Conservation (phyloP, 192 early-diverging fungal species). For the Gonapodya sp. region DNA sequence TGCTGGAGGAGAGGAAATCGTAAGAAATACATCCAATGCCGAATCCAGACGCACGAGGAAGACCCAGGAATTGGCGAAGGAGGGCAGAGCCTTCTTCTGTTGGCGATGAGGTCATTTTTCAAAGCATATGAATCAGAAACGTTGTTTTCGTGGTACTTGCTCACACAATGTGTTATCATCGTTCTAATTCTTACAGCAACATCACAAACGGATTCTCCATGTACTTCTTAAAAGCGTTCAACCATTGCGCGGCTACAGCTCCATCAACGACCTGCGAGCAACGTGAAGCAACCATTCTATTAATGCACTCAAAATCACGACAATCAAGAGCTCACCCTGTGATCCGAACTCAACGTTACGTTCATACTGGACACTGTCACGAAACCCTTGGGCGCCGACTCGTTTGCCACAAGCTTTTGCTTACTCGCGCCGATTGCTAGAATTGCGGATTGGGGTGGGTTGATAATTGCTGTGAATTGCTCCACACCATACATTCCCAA, state of each 20-base stretch:
- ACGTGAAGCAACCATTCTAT: neutral
- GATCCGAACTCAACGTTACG: conserved; percentile 83
- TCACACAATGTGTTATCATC: neutral
- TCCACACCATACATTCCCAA: conserved; percentile 94
- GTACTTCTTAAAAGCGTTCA: conserved; percentile 77
- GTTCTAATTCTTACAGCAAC: conserved; percentile 57
- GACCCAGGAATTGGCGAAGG: neutral
- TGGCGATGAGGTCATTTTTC: neutral
- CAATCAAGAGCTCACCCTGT: conserved; percentile 41
- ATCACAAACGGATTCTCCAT: conserved; percentile 92
- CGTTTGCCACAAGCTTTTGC: conserved; percentile 63
- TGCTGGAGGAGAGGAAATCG: too few relatives aligned
- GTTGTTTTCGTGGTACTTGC: too few relatives aligned
- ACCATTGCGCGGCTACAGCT: conserved; percentile 82
- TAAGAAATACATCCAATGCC: neutral
- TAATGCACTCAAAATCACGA: neutral
- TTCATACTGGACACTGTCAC: conserved; percentile 65
- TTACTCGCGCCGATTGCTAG: conserved; percentile 81
- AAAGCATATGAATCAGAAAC: neutral
- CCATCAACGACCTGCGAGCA: conserved; percentile 65
- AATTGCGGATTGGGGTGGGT: conserved; percentile 88
- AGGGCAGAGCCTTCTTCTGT: neutral
- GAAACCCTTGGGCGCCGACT: conserved; percentile 41
- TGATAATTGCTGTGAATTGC: conserved; percentile 96
- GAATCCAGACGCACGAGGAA: neutral